These are phyloP conservation scores for Hanseniaspora clermontiae DNA, from an alignment of 805 yeast species.

Conservation along the genomic window DNA sequence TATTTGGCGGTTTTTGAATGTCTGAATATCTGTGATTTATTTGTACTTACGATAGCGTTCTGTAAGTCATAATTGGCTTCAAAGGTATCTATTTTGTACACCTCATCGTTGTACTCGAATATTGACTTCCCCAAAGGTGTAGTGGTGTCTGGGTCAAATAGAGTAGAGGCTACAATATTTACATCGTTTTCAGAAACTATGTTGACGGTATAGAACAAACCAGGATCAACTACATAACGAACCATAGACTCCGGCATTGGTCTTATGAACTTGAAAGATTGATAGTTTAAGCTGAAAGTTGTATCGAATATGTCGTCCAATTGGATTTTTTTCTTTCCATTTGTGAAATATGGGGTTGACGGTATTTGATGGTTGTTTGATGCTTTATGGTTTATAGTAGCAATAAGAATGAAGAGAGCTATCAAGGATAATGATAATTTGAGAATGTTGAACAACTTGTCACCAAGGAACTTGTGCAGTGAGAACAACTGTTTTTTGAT, in stretches of 20 bases:
- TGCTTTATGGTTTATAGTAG: not conserved
- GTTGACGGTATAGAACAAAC: slow-evolving; percentile 28
- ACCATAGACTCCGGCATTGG: slow-evolving; percentile 19
- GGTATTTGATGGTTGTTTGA: not conserved
- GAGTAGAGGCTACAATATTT: slow-evolving; percentile 22
- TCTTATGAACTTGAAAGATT: slow-evolving; percentile 21
- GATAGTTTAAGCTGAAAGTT: slow-evolving; percentile 20
- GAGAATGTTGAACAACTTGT: not conserved
- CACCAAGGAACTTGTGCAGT: not conserved
- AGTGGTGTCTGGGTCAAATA: slow-evolving; percentile 21
- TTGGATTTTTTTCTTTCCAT: slow-evolving; percentile 13
- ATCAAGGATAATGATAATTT: not conserved
- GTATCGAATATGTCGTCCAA: slow-evolving; percentile 22
- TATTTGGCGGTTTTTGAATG: slow-evolving; percentile 52
- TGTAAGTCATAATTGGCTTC: slow-evolving; percentile 36
- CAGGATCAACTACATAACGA: slow-evolving; percentile 32
- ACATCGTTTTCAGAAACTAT: slow-evolving; percentile 14
- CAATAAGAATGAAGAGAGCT: not conserved
- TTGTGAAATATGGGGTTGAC: not conserved
- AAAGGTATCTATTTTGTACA: slow-evolving; percentile 31
- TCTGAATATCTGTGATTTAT: slow-evolving; percentile 44
- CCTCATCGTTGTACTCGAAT: slow-evolving; percentile 33
- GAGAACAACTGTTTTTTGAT: not conserved
- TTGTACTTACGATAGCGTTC: slow-evolving; percentile 45
- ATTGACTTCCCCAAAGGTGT: slow-evolving; percentile 21